Percentiles rank a stretch among this genome's conserved stretches.
phyloP scores from a whole-genome alignment of 2,329 filamentous ascomycete species.

The Podosphaera xanthii region DNA sequence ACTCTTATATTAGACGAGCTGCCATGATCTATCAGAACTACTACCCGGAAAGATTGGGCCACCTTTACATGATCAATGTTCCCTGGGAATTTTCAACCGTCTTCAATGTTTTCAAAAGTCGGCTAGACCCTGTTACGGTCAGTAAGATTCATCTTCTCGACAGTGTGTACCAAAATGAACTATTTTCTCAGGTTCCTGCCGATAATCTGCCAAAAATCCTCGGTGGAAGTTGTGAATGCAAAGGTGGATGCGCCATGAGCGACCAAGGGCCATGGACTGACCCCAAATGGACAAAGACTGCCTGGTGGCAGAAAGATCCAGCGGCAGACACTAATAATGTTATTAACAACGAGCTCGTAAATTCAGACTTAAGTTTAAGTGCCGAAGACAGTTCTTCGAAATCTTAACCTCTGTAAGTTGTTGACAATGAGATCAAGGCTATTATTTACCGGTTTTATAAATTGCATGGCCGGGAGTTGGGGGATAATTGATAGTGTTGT shows the following conservation, averaged over 20 bases:
- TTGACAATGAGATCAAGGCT: background rate
- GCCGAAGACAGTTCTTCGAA: no score
- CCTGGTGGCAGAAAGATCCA: constrained; percentile 34
- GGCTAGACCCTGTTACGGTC: constrained; percentile 91
- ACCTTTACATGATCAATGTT: constrained; percentile 93
- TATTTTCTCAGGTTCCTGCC: constrained; percentile 61
- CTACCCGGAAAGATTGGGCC: constrained; percentile 91
- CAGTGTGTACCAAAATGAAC: constrained; percentile 56
- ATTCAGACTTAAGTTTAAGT: background rate
- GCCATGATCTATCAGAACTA: constrained; percentile 92
- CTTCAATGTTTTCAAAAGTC: constrained; percentile 73
- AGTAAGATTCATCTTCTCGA: constrained; percentile 88
- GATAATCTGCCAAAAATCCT: constrained; percentile 80
- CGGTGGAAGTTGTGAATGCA: constrained; percentile 64
- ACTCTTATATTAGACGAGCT: constrained; percentile 66
- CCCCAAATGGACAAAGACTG: constrained; percentile 37
- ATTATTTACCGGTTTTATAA: background rate
- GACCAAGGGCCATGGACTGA: constrained; percentile 83
- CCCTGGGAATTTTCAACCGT: constrained; percentile 83
- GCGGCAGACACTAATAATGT: constrained; percentile 12
- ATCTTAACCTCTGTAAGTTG: no score
- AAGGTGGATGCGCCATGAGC: constrained; percentile 63
- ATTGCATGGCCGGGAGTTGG: background rate
- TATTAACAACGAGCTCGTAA: constrained; percentile 16
- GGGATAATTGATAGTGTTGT: background rate